phyloP scores from a whole-genome alignment of 2,329 filamentous ascomycete genomes.

The Beauveria sp. region DNA sequence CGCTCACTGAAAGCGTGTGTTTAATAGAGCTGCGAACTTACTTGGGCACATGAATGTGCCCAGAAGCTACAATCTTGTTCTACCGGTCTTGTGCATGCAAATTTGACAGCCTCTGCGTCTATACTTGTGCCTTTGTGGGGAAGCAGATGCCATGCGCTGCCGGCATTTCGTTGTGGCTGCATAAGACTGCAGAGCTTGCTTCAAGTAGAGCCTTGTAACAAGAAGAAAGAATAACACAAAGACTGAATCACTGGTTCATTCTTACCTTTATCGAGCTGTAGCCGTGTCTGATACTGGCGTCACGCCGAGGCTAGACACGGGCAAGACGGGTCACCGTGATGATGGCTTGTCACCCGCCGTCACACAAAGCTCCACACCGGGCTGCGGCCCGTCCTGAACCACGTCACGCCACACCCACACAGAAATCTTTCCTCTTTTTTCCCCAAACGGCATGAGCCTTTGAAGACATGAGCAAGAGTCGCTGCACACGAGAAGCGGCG shows the following conservation, averaged over 20 bases:
- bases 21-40: constrained; percentile 6
- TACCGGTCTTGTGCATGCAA: not conserved
- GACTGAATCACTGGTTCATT: too few relatives aligned
- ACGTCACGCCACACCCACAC: constrained; percentile 1
- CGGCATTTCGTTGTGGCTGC: not conserved
- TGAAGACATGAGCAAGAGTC: not conserved
- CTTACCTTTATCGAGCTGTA: too few relatives aligned
- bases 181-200: too few relatives aligned
- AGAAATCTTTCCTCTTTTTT: not conserved
- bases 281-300: not conserved
- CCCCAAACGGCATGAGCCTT: not conserved
- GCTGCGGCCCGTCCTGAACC: too few relatives aligned
- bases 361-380: constrained; percentile 3
- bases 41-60: not conserved
- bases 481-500: constrained; percentile 2
- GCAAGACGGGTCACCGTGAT: too few relatives aligned
- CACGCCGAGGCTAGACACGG: too few relatives aligned
- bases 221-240: too few relatives aligned
- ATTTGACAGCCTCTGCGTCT: not conserved
- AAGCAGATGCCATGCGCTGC: not conserved
- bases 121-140: not conserved
- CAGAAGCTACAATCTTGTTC: not conserved
- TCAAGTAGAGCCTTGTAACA: too few relatives aligned
- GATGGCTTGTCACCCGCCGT: not conserved
- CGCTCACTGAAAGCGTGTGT: not conserved